Conservation (phyloP, 305 asterid genomes). For the Rubia peregrina region DNA sequence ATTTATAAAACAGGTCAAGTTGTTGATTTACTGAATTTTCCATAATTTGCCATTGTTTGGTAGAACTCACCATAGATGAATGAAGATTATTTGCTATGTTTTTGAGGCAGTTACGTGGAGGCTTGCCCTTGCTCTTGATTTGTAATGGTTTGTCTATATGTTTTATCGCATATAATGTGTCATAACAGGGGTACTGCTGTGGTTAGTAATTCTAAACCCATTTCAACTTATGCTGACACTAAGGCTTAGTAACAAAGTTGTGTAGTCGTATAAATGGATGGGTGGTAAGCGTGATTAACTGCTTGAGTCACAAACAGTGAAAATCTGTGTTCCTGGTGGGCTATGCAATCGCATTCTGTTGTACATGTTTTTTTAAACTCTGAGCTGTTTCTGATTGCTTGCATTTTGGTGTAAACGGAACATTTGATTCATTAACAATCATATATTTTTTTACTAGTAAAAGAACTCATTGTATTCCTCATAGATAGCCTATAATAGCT, state of each 20-base stretch:
- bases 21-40: neutral
- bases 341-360: neutral
- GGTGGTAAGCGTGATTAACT: neutral
- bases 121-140: conserved; percentile 5
- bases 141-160: neutral
- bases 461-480: neutral
- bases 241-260: neutral
- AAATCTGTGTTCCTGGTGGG: neutral
- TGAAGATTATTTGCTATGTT: neutral
- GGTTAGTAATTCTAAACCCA: neutral
- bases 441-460: neutral
- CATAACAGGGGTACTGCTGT: neutral
- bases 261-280: neutral
- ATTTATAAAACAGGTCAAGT: neutral
- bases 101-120: neutral
- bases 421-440: neutral
- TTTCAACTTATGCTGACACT: neutral
- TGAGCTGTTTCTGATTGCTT: neutral
- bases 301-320: neutral
- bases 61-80: neutral
- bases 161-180: neutral
- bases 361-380: neutral
- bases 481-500: neutral
- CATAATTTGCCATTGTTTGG: neutral
- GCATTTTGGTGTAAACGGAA: neutral